Conservation (phyloP, 2,329 filamentous ascomycete genomes). For the Trichoderma breve region DNA sequence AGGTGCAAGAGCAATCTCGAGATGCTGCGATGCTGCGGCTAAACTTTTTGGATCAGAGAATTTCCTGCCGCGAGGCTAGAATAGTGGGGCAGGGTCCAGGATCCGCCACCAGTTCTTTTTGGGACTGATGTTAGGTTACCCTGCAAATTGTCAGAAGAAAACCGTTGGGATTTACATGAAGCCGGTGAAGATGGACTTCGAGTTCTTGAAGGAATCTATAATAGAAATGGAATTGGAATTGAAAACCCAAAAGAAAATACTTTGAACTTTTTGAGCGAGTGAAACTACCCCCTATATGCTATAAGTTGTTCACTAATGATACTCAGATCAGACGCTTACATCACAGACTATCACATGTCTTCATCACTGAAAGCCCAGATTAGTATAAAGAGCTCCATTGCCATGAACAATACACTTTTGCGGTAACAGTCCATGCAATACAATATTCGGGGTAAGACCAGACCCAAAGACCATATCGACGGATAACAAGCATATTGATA, state of each 20-base stretch:
- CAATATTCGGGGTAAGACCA: background rate
- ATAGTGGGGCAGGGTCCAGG: background rate
- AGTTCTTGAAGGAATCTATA: background rate
- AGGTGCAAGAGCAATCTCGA: background rate
- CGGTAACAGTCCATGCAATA: background rate
- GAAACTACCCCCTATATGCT: background rate
- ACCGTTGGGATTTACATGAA: background rate
- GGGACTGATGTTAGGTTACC: background rate
- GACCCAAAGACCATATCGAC: background rate
- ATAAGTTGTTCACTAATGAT: background rate
- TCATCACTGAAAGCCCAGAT: background rate
- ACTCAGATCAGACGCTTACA: background rate
- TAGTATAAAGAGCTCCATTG: background rate
- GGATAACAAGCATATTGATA: background rate
- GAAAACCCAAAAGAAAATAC: background rate
- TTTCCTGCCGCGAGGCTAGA: conserved; percentile 5
- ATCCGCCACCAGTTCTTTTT: background rate
- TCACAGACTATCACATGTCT: background rate
- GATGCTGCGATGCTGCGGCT: conserved; percentile 10
- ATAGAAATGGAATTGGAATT: background rate
- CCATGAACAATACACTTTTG: background rate
- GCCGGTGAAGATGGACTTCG: background rate
- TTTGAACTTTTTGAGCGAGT: background rate
- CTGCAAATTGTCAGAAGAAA: background rate
- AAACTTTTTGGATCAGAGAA: conserved; percentile 14